These are phyloP conservation scores for Penicillium canariense DNA, from an alignment of 495 filamentous ascomycete genomes.

Conservation along the genomic window DNA sequence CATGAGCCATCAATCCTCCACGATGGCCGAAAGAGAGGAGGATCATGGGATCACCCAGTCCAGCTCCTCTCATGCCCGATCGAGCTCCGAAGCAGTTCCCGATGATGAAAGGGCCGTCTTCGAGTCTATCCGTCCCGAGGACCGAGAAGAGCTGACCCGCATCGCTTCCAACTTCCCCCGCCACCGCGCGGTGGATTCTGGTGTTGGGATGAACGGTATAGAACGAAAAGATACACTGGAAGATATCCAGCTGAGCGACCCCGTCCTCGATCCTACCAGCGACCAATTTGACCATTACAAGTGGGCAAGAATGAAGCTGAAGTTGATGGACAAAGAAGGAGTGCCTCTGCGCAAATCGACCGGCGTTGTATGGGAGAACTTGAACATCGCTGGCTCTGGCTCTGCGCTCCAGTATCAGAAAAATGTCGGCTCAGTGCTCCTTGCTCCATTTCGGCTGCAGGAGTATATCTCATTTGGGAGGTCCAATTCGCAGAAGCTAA, in stretches of 20 bases:
- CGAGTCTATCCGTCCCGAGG: slow-evolving; percentile 36
- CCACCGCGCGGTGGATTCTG: slow-evolving; percentile 26
- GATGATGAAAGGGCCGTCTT: slow-evolving; percentile 25
- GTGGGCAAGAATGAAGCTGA: slow-evolving; percentile 53
- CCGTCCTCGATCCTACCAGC: slow-evolving; percentile 54
- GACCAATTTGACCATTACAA: slow-evolving; percentile 57
- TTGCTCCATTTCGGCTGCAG: slow-evolving; percentile 47
- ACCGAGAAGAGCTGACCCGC: slow-evolving; percentile 35
- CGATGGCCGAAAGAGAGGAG: slow-evolving; percentile 22
- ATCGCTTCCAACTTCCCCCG: slow-evolving; percentile 40
- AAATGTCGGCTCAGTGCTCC: slow-evolving; percentile 50
- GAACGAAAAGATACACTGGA: slow-evolving; percentile 45
- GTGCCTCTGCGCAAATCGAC: slow-evolving; percentile 36
- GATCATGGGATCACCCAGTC: slow-evolving; percentile 11
- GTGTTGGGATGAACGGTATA: slow-evolving; percentile 21
- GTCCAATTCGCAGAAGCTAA: slow-evolving; percentile 35
- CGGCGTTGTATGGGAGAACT: slow-evolving; percentile 49
- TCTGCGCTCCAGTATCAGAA: slow-evolving; percentile 55
- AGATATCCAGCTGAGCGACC: slow-evolving; percentile 44
- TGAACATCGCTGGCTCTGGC: slow-evolving; percentile 55
- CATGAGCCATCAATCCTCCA: neutral
- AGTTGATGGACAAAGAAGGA: slow-evolving; percentile 43
- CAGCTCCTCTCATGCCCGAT: slow-evolving; percentile 18
- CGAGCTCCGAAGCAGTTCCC: slow-evolving; percentile 17
- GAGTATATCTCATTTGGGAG: slow-evolving; percentile 38